These are phyloP conservation scores for Venturia aucupariae DNA, from an alignment of 2,329 filamentous ascomycete species.

Conservation along the genomic window DNA sequence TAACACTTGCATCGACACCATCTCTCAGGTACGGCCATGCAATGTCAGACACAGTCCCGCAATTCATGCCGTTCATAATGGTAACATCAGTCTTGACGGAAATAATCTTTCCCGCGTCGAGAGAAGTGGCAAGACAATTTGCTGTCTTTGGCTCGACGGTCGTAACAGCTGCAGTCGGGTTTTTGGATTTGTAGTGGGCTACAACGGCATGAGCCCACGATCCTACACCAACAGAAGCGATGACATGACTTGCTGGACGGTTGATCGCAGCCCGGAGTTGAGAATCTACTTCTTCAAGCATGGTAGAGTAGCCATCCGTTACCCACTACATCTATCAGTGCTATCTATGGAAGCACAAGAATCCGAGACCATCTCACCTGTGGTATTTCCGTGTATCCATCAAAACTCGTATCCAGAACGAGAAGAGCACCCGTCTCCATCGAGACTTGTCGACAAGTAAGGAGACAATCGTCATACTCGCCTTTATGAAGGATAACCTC, in stretches of 20 bases:
- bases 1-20: conserved; percentile 52
- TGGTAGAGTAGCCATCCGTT: conserved; percentile 67
- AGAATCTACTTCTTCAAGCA: conserved; percentile 57
- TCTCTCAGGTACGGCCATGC: conserved; percentile 53
- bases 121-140: conserved; percentile 47
- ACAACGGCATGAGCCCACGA: conserved; percentile 62
- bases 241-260: conserved; percentile 38
- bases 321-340: conserved; percentile 47
- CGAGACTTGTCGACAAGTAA: conserved; percentile 37
- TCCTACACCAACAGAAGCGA: conserved; percentile 64
- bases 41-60: conserved; percentile 56
- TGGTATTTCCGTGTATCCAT: conserved; percentile 57
- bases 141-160: conserved; percentile 62
- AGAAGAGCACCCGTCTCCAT: conserved; percentile 40
- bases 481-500: conserved; percentile 46
- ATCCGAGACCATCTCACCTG: conserved; percentile 29
- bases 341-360: background rate
- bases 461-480: conserved; percentile 56
- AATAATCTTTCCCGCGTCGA: conserved; percentile 40
- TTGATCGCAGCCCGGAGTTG: conserved; percentile 41
- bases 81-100: conserved; percentile 49
- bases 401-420: conserved; percentile 60
- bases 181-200: conserved; percentile 49
- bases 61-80: conserved; percentile 68
- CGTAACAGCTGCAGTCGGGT: conserved; percentile 38